Evolutionary conservation across 768 basidiomycete genomes (phyloP).

Genomic region (Cyclocybe aegerita): DNA sequence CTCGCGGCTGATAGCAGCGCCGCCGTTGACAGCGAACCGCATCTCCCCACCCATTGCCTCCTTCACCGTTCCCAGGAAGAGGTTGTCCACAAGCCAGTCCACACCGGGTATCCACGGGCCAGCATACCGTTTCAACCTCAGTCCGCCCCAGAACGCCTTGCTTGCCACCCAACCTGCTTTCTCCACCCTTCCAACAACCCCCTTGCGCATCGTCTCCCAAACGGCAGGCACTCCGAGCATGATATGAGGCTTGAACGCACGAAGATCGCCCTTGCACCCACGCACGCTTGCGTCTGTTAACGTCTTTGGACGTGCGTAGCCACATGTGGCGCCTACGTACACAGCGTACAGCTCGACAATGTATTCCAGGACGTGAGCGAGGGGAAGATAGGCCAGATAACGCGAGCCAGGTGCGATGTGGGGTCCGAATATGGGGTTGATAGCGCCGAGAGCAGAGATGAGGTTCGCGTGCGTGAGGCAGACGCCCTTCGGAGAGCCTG

Average conservation of each 20-base stretch:
- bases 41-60: conserved; percentile 78
- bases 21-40: conserved; percentile 68
- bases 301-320: conserved; percentile 86
- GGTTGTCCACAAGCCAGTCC: conserved; percentile 56
- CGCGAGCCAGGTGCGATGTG: conserved; percentile 49
- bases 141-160: conserved; percentile 66
- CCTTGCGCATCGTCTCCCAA: conserved; percentile 90
- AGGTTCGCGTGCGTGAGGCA: conserved; percentile 80
- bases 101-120: conserved; percentile 51
- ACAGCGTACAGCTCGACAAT: conserved; percentile 75
- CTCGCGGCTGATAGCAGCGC: conserved; percentile 71
- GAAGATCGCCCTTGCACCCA: conserved; percentile 73
- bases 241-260: conserved; percentile 69
- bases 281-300: conserved; percentile 82
- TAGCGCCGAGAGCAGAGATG: conserved; percentile 68
- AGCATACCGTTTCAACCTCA: conserved; percentile 56
- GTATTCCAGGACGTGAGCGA: conserved; percentile 89
- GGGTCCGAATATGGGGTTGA: conserved; percentile 60
- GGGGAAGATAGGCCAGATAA: conserved; percentile 81
- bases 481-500: conserved; percentile 88
- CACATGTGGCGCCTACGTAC: conserved; percentile 69
- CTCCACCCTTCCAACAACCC: conserved; percentile 72
- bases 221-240: conserved; percentile 89
- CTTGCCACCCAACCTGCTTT: conserved; percentile 54
- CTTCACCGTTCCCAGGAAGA: conserved; percentile 66